Evolutionary conservation across 2,329 filamentous ascomycete species (phyloP).

Genomic region (Trichoderma oligosporum): DNA sequence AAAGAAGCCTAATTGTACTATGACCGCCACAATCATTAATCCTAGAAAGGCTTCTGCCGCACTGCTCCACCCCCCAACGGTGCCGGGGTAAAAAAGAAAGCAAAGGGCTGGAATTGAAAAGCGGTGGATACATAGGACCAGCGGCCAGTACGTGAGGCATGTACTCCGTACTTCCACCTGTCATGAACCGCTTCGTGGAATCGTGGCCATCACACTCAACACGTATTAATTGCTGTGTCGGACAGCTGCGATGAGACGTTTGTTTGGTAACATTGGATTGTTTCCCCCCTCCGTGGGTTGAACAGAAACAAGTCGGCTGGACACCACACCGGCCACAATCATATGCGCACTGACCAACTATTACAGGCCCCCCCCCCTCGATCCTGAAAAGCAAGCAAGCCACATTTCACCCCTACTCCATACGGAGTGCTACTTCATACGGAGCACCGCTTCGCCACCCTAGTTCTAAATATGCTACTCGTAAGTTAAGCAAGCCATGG

Average conservation of each 20-base stretch:
- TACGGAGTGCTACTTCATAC: background rate
- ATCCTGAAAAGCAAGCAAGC: background rate
- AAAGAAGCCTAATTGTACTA: background rate
- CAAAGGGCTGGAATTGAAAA: background rate
- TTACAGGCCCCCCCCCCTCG: background rate
- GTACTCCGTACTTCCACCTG: slow-evolving; percentile 5
- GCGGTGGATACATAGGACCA: background rate
- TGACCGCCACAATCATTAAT: background rate
- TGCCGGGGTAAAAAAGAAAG: slow-evolving; percentile 1
- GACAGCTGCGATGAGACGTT: background rate
- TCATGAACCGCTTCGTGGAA: slow-evolving; percentile 5
- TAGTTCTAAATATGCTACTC: no score
- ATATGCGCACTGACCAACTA: background rate
- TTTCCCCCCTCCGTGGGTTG: background rate
- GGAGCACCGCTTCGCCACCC: background rate
- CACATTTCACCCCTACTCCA: slow-evolving; percentile 6
- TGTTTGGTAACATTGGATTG: background rate
- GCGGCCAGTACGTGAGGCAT: background rate
- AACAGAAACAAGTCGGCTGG: background rate
- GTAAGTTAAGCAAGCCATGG: no score
- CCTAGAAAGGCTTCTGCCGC: background rate
- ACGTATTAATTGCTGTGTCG: background rate
- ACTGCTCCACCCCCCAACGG: slow-evolving; percentile 4
- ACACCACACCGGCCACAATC: background rate
- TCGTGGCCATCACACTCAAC: background rate